A percentile compares a stretch with the other conserved stretches of the same genome.
phyloP scores from a whole-genome alignment of 1,284 basidiomycete species.

The Tausonia pullulans region DNA sequence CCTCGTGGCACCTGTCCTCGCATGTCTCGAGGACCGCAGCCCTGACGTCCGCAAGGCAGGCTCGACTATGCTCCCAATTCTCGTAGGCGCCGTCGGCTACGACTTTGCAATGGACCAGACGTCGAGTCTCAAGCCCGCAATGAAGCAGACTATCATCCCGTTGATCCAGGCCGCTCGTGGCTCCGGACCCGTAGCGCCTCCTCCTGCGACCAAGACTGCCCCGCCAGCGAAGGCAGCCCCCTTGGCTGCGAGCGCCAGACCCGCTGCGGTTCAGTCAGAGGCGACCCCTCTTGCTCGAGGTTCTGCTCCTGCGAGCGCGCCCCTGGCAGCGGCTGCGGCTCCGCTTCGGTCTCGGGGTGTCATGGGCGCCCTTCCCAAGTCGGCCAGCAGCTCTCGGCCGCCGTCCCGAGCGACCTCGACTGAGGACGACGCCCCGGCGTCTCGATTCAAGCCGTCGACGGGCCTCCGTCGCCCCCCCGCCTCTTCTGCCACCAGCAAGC shows the following conservation, averaged over 20 bases:
- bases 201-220: slow-evolving; percentile 20
- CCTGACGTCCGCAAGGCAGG: slow-evolving; percentile 87
- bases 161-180: slow-evolving; percentile 62
- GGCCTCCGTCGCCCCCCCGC: slow-evolving; percentile 20
- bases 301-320: slow-evolving; percentile 17
- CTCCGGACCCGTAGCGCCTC: slow-evolving; percentile 23
- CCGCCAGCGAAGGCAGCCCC: slow-evolving; percentile 15
- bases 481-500: slow-evolving; percentile 14
- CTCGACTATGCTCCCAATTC: slow-evolving; percentile 62
- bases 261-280: slow-evolving; percentile 21
- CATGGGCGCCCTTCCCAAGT: slow-evolving; percentile 15
- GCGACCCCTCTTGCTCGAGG: slow-evolving; percentile 24
- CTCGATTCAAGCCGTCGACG: neutral
- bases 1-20: slow-evolving; percentile 60
- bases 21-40: slow-evolving; percentile 82
- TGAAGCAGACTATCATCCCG: slow-evolving; percentile 69
- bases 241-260: slow-evolving; percentile 6
- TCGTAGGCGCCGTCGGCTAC: slow-evolving; percentile 69
- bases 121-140: slow-evolving; percentile 80
- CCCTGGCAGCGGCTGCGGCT: neutral
- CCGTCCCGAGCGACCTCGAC: slow-evolving; percentile 1
- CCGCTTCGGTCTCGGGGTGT: slow-evolving; percentile 5
- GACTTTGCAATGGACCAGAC: slow-evolving; percentile 81
- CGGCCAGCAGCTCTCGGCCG: neutral
- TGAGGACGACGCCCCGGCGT: neutral